Evolutionary conservation across 768 basidiomycete species (phyloP), one percentile per base, ranked within the genome.

Genomic region (Gautieria morchelliformis): DNA sequence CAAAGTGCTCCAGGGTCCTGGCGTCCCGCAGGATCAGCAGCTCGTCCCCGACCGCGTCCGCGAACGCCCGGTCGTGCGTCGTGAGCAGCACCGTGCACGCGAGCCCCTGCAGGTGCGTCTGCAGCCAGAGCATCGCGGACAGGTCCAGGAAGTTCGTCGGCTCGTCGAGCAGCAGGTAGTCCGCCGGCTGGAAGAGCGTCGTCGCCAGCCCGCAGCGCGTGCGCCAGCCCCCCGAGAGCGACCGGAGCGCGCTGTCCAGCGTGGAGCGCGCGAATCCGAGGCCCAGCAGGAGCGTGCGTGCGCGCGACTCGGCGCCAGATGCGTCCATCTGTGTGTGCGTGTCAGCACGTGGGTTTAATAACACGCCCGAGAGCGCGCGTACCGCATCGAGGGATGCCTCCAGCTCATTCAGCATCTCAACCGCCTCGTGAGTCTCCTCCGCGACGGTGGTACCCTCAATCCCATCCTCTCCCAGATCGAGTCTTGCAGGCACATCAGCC

Each of bases 161-260:
- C 65, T 85, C 83, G 61, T 85, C 83, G 39, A 85, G 69, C 10
- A 84, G 69, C 20, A 85, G 67, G 12, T 85, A 68, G 59, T 87
- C 80, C 7, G 74, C 74, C 32, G 77, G 72, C 39, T 81, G 73
- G 55, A 85, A 75, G 14, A 87, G 69, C 0, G 80, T 78, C 32
- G 75, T 75, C 4, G 83, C 85, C 3, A 87, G 72, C 33, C 76
- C 75, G 58, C 79, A 78, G 19, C 84, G 72, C 45, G 81, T 79
- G 41, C 78, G 68, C 85, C 85, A 87, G 0, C 85, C 85, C 17
- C 84, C 84, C 24, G 80, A 83, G 22, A 87, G 69, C 0, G 73
- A 69, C 1, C 67, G 65, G 54, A 78, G 76, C 5, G 74, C 73
- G 3, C 61, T 61, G 2, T 64, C 56, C 5, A 71, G 65, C 55